Conservation (phyloP, 2,329 filamentous ascomycete species). For the Colletotrichum sojae region DNA sequence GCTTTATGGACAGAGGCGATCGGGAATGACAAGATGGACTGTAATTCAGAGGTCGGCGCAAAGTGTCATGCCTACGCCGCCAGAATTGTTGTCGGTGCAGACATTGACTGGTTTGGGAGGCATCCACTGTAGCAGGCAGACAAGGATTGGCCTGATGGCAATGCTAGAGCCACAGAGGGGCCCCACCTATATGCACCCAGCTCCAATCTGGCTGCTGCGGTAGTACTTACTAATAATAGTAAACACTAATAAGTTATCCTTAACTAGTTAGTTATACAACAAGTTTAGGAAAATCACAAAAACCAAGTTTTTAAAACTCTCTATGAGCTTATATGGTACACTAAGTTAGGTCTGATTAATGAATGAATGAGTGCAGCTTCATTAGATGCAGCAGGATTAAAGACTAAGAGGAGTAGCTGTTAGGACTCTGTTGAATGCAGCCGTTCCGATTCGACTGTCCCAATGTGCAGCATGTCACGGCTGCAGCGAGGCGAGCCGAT, state of each 20-base stretch:
- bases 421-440: no score
- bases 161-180: constrained; percentile 16
- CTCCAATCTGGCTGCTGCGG: not conserved
- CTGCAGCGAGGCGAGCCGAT: no score
- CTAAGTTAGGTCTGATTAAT: not conserved
- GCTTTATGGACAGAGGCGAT: constrained; percentile 11
- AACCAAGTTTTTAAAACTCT: constrained; percentile 8
- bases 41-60: constrained; percentile 14
- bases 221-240: not conserved
- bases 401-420: no score
- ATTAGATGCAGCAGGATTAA: not conserved
- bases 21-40: not conserved
- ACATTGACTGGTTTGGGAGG: constrained; percentile 15
- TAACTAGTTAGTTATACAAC: no score
- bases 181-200: not conserved
- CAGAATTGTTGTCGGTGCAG: constrained; percentile 11
- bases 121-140: not conserved
- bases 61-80: constrained; percentile 2
- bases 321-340: constrained; percentile 1
- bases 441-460: no score
- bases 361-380: not conserved
- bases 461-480: no score
- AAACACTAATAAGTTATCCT: constrained; percentile 4
- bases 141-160: constrained; percentile 14
- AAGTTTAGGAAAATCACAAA: constrained; percentile 1